A percentile compares a stretch with the other conserved stretches of the same genome.
phyloP scores from a whole-genome alignment of 2,329 filamentous ascomycete genomes.

The Dactylonectria estremocensis region DNA sequence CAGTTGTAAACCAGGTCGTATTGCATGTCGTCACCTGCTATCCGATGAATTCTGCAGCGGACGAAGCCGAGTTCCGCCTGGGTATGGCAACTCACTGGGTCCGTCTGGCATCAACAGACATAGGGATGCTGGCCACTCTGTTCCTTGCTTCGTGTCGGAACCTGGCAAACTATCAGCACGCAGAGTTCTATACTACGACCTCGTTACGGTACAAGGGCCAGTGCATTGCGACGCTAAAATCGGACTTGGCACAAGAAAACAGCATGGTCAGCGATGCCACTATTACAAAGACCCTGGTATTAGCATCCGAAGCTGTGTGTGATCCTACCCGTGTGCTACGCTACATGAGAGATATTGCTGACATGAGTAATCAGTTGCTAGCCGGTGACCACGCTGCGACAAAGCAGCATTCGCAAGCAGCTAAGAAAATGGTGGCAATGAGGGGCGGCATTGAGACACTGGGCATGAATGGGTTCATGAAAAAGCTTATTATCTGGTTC shows the following conservation, averaged over 20 bases:
- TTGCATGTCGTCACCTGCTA: slow-evolving; percentile 21
- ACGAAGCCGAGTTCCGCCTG: slow-evolving; percentile 24
- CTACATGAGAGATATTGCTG: background rate
- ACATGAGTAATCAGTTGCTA: background rate
- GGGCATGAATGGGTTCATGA: slow-evolving; percentile 8
- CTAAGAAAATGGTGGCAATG: slow-evolving; percentile 14
- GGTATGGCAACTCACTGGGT: slow-evolving; percentile 36
- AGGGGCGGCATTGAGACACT: slow-evolving; percentile 14
- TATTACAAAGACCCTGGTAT: slow-evolving; percentile 39
- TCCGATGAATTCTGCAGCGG: slow-evolving; percentile 6
- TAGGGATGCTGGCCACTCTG: slow-evolving; percentile 40
- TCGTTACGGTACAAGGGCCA: slow-evolving; percentile 35
- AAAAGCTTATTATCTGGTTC: slow-evolving; percentile 21
- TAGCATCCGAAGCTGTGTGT: slow-evolving; percentile 25
- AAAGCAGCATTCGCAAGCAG: slow-evolving; percentile 13
- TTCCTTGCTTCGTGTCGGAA: slow-evolving; percentile 39
- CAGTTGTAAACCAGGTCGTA: slow-evolving; percentile 25
- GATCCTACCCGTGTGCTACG: background rate
- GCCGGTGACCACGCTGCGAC: background rate
- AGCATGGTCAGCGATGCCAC: slow-evolving; percentile 35
- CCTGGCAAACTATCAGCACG: slow-evolving; percentile 25
- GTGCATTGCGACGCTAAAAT: slow-evolving; percentile 32
- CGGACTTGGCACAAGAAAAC: slow-evolving; percentile 25
- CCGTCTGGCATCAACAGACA: slow-evolving; percentile 34
- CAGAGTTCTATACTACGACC: slow-evolving; percentile 11